A percentile compares a stretch with the other conserved stretches of the same genome.
These are phyloP conservation scores for Phytophthora fragariae DNA, from an alignment of 352 stramenopile genomes.

Conservation along the genomic window DNA sequence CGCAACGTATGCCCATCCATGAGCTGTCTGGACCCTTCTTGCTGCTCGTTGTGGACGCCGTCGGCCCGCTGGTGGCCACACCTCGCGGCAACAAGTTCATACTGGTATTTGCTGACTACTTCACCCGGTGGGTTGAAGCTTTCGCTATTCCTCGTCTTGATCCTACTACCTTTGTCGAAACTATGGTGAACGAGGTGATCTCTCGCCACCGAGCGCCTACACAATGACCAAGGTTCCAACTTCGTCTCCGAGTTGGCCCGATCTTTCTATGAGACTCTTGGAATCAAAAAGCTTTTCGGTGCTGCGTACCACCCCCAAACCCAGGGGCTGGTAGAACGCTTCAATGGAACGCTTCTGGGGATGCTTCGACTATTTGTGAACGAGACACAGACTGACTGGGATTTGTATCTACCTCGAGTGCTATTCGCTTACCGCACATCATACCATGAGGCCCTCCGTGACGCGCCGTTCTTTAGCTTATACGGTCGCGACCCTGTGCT, in stretches of 20 bases:
- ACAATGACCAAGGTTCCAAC: constrained; percentile 9
- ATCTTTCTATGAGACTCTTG: constrained; percentile 12
- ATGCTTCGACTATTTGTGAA: constrained; percentile 13
- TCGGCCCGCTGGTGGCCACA: not conserved
- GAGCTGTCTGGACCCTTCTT: constrained; percentile 15
- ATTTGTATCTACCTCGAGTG: constrained; percentile 1
- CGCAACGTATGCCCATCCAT: constrained; percentile 13
- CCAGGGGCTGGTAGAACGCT: constrained; percentile 8
- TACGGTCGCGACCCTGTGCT: not conserved
- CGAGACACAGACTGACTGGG: constrained; percentile 12
- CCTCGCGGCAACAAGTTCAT: constrained; percentile 3
- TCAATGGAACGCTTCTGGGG: constrained; percentile 9
- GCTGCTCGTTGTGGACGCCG: constrained; percentile 11
- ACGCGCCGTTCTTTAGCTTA: constrained; percentile 11
- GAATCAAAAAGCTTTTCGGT: constrained; percentile 6
- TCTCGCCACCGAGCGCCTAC: not conserved
- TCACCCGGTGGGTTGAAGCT: constrained; percentile 5
- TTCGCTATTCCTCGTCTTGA: not conserved
- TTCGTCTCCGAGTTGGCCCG: constrained; percentile 6
- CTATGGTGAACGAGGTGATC: constrained; percentile 4
- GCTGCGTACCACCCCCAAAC: constrained; percentile 9
- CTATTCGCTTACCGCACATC: constrained; percentile 11
- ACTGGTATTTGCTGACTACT: not conserved
- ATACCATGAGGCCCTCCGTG: constrained; percentile 4
- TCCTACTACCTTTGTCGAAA: not conserved